Percentiles rank a stretch among this genome's conserved stretches.
Conservation (phyloP, 805 yeast species). For the Jamesozyma spencerorum region DNA sequence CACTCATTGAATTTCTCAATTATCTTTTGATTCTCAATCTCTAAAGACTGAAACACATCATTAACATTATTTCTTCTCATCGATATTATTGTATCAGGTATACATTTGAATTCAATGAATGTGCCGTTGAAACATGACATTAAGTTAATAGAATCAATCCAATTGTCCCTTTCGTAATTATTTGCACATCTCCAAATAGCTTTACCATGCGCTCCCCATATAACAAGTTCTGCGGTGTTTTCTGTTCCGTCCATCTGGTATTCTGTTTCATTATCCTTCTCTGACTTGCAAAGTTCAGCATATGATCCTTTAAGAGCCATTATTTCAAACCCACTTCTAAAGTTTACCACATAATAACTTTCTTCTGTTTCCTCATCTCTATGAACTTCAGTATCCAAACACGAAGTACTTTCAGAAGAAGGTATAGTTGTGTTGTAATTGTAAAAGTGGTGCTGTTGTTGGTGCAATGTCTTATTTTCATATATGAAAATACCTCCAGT, state of each 20-base stretch:
- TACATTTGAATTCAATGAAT: constrained; percentile 14
- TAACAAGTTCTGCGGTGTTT: not conserved
- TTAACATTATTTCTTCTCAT: constrained; percentile 20
- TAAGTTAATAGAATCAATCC: constrained; percentile 42
- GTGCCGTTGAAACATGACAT: constrained; percentile 21
- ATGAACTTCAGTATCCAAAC: constrained; percentile 23
- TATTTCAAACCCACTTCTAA: constrained; percentile 11
- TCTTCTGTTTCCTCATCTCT: constrained; percentile 14
- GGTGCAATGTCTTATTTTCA: constrained; percentile 22
- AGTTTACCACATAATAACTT: constrained; percentile 29
- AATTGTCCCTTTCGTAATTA: constrained; percentile 41
- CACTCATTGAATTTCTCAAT: constrained; percentile 32
- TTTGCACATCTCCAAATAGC: constrained; percentile 35
- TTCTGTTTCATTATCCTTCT: no score
- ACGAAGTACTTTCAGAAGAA: constrained; percentile 15
- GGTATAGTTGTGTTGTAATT: not conserved
- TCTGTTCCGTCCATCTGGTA: not conserved
- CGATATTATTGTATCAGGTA: constrained; percentile 26
- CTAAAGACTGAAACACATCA: constrained; percentile 31
- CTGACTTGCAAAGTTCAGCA: constrained; percentile 7
- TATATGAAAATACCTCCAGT: constrained; percentile 41
- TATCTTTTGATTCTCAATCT: constrained; percentile 30
- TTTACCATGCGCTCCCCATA: constrained; percentile 14
- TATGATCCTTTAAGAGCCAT: constrained; percentile 2
- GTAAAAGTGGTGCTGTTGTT: constrained; percentile 1